Base-by-base conservation (phyloP, 345 rosid species). In the Brassica incana region DNA sequence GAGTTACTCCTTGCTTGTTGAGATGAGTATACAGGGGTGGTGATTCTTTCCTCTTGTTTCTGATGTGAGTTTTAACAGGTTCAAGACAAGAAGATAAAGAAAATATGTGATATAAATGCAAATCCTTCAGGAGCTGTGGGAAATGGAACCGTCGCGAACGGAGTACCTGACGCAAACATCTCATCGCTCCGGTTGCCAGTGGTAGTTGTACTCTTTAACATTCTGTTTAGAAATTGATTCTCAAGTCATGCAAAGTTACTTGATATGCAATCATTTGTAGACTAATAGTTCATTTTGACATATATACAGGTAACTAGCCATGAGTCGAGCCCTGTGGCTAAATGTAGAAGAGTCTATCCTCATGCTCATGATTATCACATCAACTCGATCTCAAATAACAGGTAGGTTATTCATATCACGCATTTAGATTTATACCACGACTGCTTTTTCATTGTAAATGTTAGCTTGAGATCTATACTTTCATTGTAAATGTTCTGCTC, bases 361-460 rank as follows among this genome's bases (percentile, higher is more conserved):
- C 98, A 96, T 83, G 99, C 99, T 76, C 99, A 96, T 87, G 98
- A 96, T 83, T 96, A 96, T 88, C 99, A 96, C 81, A 92, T 96
- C 83, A 96, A 96, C 87, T 96, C 98, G 40, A 96, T 96, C 75
- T 96, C 99, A 64, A 90, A 85, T 84, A 96, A 93, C 85, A 96
- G 99, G 99, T 93, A 72, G 16, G 74, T 20, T 29, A 38, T 69
- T 54, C 30, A 66, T 36, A 54, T 12, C n/a, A 15, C 48, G 38
- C 35, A 58, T 45, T 71, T 38, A 35, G 30, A 6, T 25, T 67
- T 35, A 18, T 6, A 5, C 60, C 33, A 9, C 45, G 18, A 65
- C 72, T 71, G 25, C 12, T 15, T 20, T 65, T 77, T 65, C 10
- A 29, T 29, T 29, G 32, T 29, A 8, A 8, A 10, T 40, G 9